Percentiles rank a stretch among this genome's conserved stretches.
Conservation (phyloP, 2,329 filamentous ascomycete species). For the Neonectria coccinea region DNA sequence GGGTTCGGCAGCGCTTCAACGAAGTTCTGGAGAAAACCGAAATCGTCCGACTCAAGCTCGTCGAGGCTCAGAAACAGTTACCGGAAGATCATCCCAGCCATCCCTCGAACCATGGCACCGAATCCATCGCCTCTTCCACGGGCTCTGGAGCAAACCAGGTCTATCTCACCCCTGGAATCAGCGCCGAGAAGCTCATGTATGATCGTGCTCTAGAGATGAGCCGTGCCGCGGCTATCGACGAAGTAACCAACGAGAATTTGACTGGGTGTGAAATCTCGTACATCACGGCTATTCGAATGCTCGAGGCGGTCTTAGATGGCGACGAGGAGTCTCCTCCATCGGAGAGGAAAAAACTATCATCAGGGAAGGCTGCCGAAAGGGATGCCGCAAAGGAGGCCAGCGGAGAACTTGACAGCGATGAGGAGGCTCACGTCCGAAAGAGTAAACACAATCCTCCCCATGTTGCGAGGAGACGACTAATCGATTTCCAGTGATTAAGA, state of each 20-base stretch:
- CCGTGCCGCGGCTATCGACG: slow-evolving; percentile 91
- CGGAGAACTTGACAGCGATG: slow-evolving; percentile 72
- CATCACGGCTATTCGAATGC: slow-evolving; percentile 90
- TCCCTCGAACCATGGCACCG: slow-evolving; percentile 78
- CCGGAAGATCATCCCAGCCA: slow-evolving; percentile 89
- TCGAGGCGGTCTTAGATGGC: slow-evolving; percentile 91
- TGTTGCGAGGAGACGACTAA: slow-evolving; percentile 37
- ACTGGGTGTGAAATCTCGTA: slow-evolving; percentile 92
- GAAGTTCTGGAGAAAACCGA: slow-evolving; percentile 97
- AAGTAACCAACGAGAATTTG: slow-evolving; percentile 92
- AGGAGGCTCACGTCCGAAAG: slow-evolving; percentile 78
- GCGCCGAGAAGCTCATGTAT: slow-evolving; percentile 97
- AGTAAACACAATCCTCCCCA: slow-evolving; percentile 62
- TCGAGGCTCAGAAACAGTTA: slow-evolving; percentile 86
- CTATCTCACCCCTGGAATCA: slow-evolving; percentile 86
- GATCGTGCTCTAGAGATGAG: slow-evolving; percentile 98
- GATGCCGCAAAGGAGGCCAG: slow-evolving; percentile 49
- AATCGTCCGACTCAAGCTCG: slow-evolving; percentile 87
- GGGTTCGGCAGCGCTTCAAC: slow-evolving; percentile 94
- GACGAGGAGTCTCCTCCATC: slow-evolving; percentile 69
- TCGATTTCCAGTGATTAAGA: slow-evolving; percentile 65
- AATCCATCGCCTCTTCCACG: slow-evolving; percentile 66
- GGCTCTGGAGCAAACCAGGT: slow-evolving; percentile 82
- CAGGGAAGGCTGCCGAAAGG: slow-evolving; percentile 57
- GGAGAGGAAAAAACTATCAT: slow-evolving; percentile 47